A percentile compares a stretch with the other conserved stretches of the same genome.
phyloP scores from a whole-genome alignment of 1,139 yeast species.

The Yamadazyma dendronema region DNA sequence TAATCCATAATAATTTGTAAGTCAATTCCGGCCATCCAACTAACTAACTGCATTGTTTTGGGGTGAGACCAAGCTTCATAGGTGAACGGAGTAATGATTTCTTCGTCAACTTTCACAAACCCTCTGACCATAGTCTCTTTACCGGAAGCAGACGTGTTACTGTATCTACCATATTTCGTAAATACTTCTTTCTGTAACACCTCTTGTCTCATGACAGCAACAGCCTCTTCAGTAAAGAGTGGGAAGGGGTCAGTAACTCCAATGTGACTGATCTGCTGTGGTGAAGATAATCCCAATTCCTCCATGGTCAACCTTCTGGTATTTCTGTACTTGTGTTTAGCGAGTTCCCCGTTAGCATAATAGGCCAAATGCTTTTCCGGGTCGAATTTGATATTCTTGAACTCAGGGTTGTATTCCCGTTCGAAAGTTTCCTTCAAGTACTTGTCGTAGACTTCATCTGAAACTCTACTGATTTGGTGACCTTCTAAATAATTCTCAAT shows the following conservation, averaged over 20 bases:
- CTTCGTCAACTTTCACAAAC: constrained; percentile 33
- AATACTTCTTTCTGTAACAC: constrained; percentile 44
- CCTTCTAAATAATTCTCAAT: not conserved
- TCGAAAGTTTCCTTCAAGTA: constrained; percentile 10
- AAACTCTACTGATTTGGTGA: constrained; percentile 1
- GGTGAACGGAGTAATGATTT: constrained; percentile 40
- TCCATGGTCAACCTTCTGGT: constrained; percentile 48
- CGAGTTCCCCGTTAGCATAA: constrained; percentile 28
- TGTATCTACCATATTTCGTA: constrained; percentile 40
- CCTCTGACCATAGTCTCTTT: constrained; percentile 49
- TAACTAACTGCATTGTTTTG: constrained; percentile 46
- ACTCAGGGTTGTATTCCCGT: constrained; percentile 2
- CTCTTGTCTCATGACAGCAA: constrained; percentile 54
- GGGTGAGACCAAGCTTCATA: constrained; percentile 59
- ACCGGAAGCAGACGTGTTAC: constrained; percentile 40
- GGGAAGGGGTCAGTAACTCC: constrained; percentile 60
- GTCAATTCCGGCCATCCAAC: constrained; percentile 55
- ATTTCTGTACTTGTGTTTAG: constrained; percentile 23
- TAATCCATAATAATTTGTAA: constrained; percentile 51
- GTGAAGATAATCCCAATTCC: constrained; percentile 39
- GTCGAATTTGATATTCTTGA: constrained; percentile 28
- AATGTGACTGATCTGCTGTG: constrained; percentile 44
- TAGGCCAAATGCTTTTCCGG: constrained; percentile 45
- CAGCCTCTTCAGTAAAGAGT: constrained; percentile 55
- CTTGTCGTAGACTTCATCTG: constrained; percentile 10